Evolutionary conservation across 805 yeast genomes (phyloP), one percentile per base, ranked within the genome.

Genomic region (Lipomyces spencermartinsiae): DNA sequence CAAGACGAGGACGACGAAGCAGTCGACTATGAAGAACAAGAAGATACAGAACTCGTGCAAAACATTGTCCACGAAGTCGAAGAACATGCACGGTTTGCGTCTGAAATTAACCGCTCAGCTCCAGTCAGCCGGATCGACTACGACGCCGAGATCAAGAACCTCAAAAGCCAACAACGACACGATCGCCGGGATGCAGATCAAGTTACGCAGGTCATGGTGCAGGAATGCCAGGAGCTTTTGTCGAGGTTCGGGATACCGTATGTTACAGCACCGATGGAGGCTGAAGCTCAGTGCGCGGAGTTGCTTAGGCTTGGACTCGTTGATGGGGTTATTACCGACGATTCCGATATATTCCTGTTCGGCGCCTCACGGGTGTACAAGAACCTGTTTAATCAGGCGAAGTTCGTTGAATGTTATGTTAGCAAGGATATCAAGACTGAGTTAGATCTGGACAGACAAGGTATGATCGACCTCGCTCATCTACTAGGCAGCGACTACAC

Each of bases 251-350:
- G 99, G 0, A 90, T 95, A 4, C 99, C 99, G 0, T 95, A 87
- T 73, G 85, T 95, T 9, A 91, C 97, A 0, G 98, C 99, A 0
- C 99, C 99, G 0, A 92, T 92, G 93, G 99, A 95, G 79, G 99
- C 99, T 1, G 99, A 95, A 80, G 98, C 99, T 0, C 99, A 95
- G 75, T 95, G 99, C 80, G 97, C 97, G 0, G 91, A 89, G 71
- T 79, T 95, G 6, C 78, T 87, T 53, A 75, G 78, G n/a, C 77
- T 93, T 29, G 86, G 85, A 0, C 80, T 95, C 22, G 97, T 94
- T 3, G 98, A 95, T 78, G 99, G 99, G 0, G 89, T 95, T 5
- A 89, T 95, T 31, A 95, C 99, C 0, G 99, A 95, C 79, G 99
- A 95, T 81, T 92, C 97, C 72, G 99, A 95, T 84, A 93, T 97